Evolutionary conservation across 176 grass and related monocot genomes (phyloP).

Genomic region (Zizania latifolia): DNA sequence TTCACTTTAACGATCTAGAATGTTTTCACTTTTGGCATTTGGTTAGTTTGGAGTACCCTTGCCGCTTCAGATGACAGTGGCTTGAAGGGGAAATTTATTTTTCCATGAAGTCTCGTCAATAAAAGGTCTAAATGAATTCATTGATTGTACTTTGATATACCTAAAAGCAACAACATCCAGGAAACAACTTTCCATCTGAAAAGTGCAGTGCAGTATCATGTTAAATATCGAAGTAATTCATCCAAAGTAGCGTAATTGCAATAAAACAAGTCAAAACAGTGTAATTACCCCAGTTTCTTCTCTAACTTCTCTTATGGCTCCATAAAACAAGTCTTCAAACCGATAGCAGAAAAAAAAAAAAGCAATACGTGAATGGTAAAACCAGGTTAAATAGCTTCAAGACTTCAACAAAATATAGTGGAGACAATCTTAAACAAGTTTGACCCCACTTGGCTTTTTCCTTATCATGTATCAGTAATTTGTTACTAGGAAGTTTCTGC

Average conservation of each 20-base stretch:
- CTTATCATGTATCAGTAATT: background rate
- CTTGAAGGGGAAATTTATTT: too few species aligned
- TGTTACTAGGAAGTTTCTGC: background rate
- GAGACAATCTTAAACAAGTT: background rate
- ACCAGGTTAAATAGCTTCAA: background rate
- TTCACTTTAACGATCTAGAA: too few species aligned
- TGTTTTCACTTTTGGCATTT: too few species aligned
- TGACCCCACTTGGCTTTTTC: background rate
- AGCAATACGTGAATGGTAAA: background rate
- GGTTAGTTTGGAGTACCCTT: too few species aligned
- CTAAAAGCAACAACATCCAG: slow-evolving; percentile 60
- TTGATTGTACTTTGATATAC: slow-evolving; percentile 23
- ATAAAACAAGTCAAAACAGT: background rate
- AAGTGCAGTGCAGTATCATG: background rate
- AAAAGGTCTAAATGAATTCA: background rate
- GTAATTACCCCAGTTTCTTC: slow-evolving; percentile 68
- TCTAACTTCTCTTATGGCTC: slow-evolving; percentile 69
- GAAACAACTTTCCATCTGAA: slow-evolving; percentile 64
- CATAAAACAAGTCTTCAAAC: slow-evolving; percentile 65
- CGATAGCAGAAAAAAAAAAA: slow-evolving; percentile 24
- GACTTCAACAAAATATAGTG: background rate
- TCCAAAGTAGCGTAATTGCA: background rate
- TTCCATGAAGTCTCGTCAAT: background rate
- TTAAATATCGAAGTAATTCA: background rate
- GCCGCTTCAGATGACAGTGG: too few species aligned